Base-by-base conservation (phyloP, 108 stramenopile genomes). In the Aurantiochytrium sp. region DNA sequence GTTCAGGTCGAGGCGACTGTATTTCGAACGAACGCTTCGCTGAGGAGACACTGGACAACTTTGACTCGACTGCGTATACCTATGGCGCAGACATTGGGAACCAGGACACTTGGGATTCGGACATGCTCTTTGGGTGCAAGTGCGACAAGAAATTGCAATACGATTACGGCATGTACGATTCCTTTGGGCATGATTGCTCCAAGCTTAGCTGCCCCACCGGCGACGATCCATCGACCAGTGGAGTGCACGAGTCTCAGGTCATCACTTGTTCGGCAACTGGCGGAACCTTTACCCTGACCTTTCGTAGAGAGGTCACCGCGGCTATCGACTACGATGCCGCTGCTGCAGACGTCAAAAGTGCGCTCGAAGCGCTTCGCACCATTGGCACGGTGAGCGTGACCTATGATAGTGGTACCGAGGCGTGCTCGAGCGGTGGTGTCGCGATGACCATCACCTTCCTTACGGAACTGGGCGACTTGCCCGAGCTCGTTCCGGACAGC, bases 1-100 rank as follows among this genome's bases (percentile, higher is more conserved):
- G 96, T 93, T 93, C 88, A 71, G 95, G 95, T 73, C 94, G 95
- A 89, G 96, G 94, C 47, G 93, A 92, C 21, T 96, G 96, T 69
- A 92, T 95, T 94, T 89, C 93, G 29, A 93, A 95, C 88, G 91
- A 87, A 53, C 90, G 93, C 47, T 91, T 94, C 47, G 96, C 96
- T 5, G 91, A 90, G 47, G 72, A 91, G 47, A 95, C 91, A 5
- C 25, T 55, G 21, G n/a, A 51, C 14, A 95, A 95, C 58, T 95
- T 94, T 18, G 93, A 93, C 16, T 93, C 92, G 21, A 93, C 91
- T 4, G 91, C 94, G 43, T 93, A 88, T 88, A 92, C 91, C 19
- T 94, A 94, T 64, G 94, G 94, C 14, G 57, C 91, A 21, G 92
- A 92, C 42, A 59, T 90, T 23, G 91, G 93, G 44, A 72, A 91